Percentiles rank a stretch among this genome's conserved stretches.
Conservation (phyloP, 2,329 filamentous ascomycete species). For the Aspergillus intermedius region DNA sequence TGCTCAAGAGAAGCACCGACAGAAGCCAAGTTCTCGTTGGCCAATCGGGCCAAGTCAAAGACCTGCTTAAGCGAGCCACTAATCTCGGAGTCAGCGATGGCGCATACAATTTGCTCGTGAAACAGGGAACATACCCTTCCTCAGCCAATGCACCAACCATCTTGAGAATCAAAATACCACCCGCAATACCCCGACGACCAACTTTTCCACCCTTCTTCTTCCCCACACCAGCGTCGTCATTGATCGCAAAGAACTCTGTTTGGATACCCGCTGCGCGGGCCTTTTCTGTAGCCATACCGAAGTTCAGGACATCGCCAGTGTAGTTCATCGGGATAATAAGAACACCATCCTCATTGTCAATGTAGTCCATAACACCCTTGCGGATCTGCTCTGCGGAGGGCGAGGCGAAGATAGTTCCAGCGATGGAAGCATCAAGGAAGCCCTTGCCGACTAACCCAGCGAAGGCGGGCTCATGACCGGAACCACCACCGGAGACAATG, state of each 20-base stretch:
- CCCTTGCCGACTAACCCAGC: constrained; percentile 77
- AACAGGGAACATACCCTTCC: constrained; percentile 46
- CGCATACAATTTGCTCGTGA: background rate
- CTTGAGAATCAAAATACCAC: constrained; percentile 87
- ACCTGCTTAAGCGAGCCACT: constrained; percentile 61
- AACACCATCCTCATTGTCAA: constrained; percentile 66
- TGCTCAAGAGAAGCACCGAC: constrained; percentile 82
- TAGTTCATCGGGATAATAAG: constrained; percentile 95
- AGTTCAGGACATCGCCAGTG: constrained; percentile 83
- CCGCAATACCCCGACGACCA: constrained; percentile 81
- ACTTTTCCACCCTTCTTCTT: constrained; percentile 80
- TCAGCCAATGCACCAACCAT: constrained; percentile 78
- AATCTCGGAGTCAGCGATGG: background rate
- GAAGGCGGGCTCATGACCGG: constrained; percentile 85
- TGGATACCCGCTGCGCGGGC: constrained; percentile 69
- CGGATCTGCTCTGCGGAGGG: constrained; percentile 78
- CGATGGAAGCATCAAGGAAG: constrained; percentile 72
- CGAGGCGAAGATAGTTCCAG: constrained; percentile 80
- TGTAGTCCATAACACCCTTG: constrained; percentile 64
- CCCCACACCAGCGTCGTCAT: constrained; percentile 87
- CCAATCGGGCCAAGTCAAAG: constrained; percentile 62
- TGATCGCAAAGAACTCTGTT: constrained; percentile 85
- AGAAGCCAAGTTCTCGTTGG: constrained; percentile 70
- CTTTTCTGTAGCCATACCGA: constrained; percentile 90
- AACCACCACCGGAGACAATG: constrained; percentile 80